Evolutionary conservation across 345 rosid species (phyloP), one percentile per base, ranked within the genome.

Genomic region (Eutrema japonicum): DNA sequence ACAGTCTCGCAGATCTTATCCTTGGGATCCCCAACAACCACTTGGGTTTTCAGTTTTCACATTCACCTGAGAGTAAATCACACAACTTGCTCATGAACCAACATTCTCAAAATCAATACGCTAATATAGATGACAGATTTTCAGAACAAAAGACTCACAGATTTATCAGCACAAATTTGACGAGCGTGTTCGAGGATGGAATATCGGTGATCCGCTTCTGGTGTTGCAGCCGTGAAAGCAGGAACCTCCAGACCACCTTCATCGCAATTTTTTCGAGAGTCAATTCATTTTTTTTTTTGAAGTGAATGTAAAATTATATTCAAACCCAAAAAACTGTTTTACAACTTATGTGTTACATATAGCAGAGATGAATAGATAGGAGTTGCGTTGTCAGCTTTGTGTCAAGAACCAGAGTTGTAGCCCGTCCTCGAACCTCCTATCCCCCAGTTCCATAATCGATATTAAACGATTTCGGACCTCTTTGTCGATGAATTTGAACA

Each of bases 171-270:
- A 78, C 87, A 89, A 70, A 93, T 91, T 73, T 80, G 66, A 74
- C 72, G 29, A 45, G 97, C 96, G 59, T 84, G 90, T 3, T 85
- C 73, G 18, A 91, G 33, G 40, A 93, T 82, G 2, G 88, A 81
- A n/a, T n/a, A 55, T 85, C 83, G 0, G 92, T 83, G 72, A 93
- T 93, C 68, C 88, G 72, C 81, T 75, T 71, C 86, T 93, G 98
- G 55, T 93, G 98, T 89, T 26, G 98, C 97, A 48, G 92, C 89
- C 9, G 89, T 76, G 66, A 93, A 84, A 36, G 98, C 96, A 38
- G 97, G 98, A 66, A 91, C 97, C 83, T 89, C 93, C 72, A 91
- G 29, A 75, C 78, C 85, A 79, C 70, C 98, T 91, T 73, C 58
- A 65, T 43, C 58, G 50, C 56, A 66, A 14, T 3, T 11, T 35